Base-by-base conservation (phyloP, 805 yeast genomes). In the Lipomyces kockii region DNA sequence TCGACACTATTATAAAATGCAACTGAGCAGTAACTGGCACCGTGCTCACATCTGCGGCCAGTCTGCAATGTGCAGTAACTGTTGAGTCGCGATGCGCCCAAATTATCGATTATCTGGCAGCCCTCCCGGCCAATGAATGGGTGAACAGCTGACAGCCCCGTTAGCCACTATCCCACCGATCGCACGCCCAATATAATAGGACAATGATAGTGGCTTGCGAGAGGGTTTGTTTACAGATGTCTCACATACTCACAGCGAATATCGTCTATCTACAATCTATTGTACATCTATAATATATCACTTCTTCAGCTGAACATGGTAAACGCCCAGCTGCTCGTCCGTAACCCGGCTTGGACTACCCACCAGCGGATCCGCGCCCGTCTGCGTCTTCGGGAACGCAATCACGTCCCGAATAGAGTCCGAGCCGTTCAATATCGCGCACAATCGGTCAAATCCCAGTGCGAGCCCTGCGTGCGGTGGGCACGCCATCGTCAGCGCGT, bases 401-500 rank as follows among this genome's bases (percentile, higher is more conserved):
- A 95, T 89, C 2, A 95, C 98, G 75, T 95, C 98, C 71, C 97
- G 81, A 43, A 95, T 93, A 70, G 91, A 90, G 3, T 82, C 75
- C 22, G 89, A 82, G 0, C 92, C 95, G n/a, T 88, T 78, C 39
- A 94, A 76, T 94, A 94, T 92, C 0, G 99, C 95, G 74, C 96
- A 88, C 82, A 95, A 81, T 69, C 99, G 82, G 77, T 95, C 99
- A 72, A 95, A 90, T 0, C 99, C 99, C 46, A 95, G 82, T 0
- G 99, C 99, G 51, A 95, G 82, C 0, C 99, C 99, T 1, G 98
- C 97, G 79, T 95, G 99, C 0, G 99, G 99, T 0, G 99, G 99
- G 75, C 98, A 92, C 0, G 99, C 99, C 80, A 90, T 86, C 29
- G 85, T 86, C 64, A 95, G 85, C 0, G 97, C 97, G 53, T 83